Base-by-base conservation (phyloP, 2,329 filamentous ascomycete genomes). In the Ceratocystis albifundus region DNA sequence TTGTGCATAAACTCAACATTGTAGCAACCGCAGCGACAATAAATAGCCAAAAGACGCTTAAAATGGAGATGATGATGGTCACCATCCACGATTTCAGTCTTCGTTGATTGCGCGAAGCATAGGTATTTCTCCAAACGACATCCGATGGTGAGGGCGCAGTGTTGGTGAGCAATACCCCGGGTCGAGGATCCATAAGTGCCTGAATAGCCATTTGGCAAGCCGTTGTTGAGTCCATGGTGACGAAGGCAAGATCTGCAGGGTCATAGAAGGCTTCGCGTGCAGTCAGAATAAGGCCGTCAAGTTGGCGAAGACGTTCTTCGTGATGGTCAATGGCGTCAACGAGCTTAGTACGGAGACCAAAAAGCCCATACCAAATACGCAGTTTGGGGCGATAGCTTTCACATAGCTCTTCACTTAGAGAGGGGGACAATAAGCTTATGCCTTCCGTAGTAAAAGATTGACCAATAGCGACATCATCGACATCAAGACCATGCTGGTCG, bases 161-260 rank as follows among this genome's bases (percentile, higher is more conserved):
- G 68, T 90, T 92, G 7, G 93, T 92, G 65, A 96, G 79, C 4
- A 99, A 81, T 68, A 89, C 88, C 67, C 92, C 87, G 0, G 95
- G 94, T 10, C 89, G 87, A 2, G 94, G 91, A 72, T 97, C 93
- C 65, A 99, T 85, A 10, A 96, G 87, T 3, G 94, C 92, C 75
- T 99, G 94, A 55, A 96, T 90, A 28, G 92, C 90, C 91, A 97
- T 96, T 77, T 99, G 94, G 71, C 84, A 87, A 41, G 92, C 88
- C 15, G 92, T 89, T 62, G 96, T 94, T 2, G 90, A 94, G 77
- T 96, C 90, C 90, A 99, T 95, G 0, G 94, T 97, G 48, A 99
- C 89, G 74, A 99, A 96, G 0, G 95, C 95, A 68, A 95, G 82
- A 62, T 93, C 88, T 0, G 87, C 92, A 0, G 94, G 81, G 4